phyloP scores from a whole-genome alignment of 768 basidiomycete genomes.

The Serendipita sp. region DNA sequence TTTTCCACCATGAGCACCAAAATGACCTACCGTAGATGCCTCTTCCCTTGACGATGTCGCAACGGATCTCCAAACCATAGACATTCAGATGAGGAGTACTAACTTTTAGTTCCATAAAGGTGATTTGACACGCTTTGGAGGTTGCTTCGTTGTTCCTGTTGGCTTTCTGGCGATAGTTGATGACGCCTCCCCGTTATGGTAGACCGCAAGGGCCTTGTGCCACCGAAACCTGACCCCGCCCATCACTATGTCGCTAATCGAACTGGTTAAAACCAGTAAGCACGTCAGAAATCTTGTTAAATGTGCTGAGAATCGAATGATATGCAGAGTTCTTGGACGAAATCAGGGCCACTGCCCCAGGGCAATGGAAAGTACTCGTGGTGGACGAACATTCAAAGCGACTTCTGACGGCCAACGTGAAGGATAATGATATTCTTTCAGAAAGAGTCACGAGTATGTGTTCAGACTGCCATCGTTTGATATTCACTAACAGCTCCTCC shows the following conservation, averaged over 20 bases:
- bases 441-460: conserved; percentile 89
- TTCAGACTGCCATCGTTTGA: neutral
- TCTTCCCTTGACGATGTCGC: neutral
- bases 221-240: neutral
- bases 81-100: neutral
- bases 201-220: neutral
- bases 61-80: neutral
- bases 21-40: neutral
- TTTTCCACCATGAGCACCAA: neutral
- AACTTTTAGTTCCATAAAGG: too few species aligned
- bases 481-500: neutral
- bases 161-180: too few species aligned
- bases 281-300: neutral
- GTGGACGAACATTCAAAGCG: conserved; percentile 85
- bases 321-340: conserved; percentile 66
- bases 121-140: too few species aligned
- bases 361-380: conserved; percentile 93
- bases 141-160: too few species aligned
- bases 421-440: conserved; percentile 84
- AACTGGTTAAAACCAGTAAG: neutral
- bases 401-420: conserved; percentile 68
- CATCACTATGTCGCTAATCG: neutral
- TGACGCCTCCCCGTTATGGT: too few species aligned
- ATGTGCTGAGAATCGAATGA: neutral
- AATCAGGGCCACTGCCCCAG: conserved; percentile 69